Conservation (phyloP, 1,284 basidiomycete genomes). For the Boletus sp. region DNA sequence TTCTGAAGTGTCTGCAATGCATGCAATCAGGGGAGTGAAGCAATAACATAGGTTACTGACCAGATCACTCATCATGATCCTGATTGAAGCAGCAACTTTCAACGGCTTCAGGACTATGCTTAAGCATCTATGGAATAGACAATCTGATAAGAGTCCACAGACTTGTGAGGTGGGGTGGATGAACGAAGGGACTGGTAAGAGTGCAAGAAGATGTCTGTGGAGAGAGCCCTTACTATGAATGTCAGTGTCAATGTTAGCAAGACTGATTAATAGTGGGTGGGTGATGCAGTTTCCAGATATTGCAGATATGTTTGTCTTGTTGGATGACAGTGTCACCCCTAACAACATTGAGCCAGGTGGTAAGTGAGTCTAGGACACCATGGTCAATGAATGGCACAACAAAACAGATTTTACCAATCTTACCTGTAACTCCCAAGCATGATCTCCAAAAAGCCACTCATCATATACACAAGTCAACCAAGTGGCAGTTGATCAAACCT, state of each 20-base stretch:
- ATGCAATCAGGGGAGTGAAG: not conserved
- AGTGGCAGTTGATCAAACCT: not conserved
- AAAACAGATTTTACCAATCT: too few species aligned
- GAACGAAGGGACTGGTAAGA: not conserved
- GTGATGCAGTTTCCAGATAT: not conserved
- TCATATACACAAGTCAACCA: not conserved
- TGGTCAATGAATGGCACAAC: too few species aligned
- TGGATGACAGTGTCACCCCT: too few species aligned
- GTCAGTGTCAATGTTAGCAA: not conserved
- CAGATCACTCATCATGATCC: not conserved
- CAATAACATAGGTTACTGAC: not conserved
- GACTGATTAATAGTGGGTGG: not conserved
- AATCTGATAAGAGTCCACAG: not conserved
- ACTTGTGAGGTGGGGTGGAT: not conserved
- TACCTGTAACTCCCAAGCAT: conserved; percentile 7
- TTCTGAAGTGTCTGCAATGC: too few species aligned
- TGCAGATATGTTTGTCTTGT: too few species aligned
- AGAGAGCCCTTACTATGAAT: not conserved
- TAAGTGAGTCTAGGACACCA: too few species aligned
- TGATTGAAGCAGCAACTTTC: not conserved
- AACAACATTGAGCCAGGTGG: not conserved
- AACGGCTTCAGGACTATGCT: too few species aligned
- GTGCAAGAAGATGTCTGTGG: not conserved
- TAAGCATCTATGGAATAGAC: too few species aligned
- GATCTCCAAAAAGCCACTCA: not conserved